A percentile compares a stretch with the other conserved stretches of the same genome.
phyloP scores from a whole-genome alignment of 192 early-diverging fungal species.

The Coemansia sp. region DNA sequence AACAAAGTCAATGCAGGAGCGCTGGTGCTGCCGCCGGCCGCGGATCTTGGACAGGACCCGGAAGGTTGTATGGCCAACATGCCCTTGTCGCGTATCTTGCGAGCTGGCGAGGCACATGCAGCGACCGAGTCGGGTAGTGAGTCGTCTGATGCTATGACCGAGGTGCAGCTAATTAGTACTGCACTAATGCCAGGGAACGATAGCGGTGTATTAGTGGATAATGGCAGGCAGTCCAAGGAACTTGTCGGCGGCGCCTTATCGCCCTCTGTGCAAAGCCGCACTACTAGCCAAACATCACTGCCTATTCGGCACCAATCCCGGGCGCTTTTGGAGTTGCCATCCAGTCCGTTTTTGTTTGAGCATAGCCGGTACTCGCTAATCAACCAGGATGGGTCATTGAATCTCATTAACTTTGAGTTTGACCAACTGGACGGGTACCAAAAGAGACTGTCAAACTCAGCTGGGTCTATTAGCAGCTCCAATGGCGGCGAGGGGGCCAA shows the following conservation, averaged over 20 bases:
- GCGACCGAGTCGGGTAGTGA: neutral
- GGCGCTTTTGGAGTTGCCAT: constrained; percentile 13
- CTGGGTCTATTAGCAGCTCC: constrained; percentile 2
- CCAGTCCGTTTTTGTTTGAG: constrained; percentile 46
- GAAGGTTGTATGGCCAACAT: constrained; percentile 6
- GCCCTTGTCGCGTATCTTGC: constrained; percentile 12
- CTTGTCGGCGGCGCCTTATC: neutral
- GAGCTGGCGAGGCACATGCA: neutral
- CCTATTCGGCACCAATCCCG: neutral
- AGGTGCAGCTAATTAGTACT: constrained; percentile 2
- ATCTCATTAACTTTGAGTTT: constrained; percentile 44
- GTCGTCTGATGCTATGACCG: constrained; percentile 9
- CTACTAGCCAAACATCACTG: constrained; percentile 27
- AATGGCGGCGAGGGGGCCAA: constrained; percentile 18
- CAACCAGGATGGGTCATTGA: constrained; percentile 52
- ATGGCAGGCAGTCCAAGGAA: neutral
- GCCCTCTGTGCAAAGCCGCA: constrained; percentile 8
- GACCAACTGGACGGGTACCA: constrained; percentile 51
- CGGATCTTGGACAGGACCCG: neutral
- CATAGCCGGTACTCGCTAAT: constrained; percentile 52
- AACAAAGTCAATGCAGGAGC: neutral
- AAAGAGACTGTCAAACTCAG: constrained; percentile 28
- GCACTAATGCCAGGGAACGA: constrained; percentile 22
- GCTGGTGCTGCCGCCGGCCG: constrained; percentile 15
- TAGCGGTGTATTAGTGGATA: constrained; percentile 39